Evolutionary conservation across 352 stramenopile genomes (phyloP), one percentile per base, ranked within the genome.

Genomic region (Globisporangium splendens): DNA sequence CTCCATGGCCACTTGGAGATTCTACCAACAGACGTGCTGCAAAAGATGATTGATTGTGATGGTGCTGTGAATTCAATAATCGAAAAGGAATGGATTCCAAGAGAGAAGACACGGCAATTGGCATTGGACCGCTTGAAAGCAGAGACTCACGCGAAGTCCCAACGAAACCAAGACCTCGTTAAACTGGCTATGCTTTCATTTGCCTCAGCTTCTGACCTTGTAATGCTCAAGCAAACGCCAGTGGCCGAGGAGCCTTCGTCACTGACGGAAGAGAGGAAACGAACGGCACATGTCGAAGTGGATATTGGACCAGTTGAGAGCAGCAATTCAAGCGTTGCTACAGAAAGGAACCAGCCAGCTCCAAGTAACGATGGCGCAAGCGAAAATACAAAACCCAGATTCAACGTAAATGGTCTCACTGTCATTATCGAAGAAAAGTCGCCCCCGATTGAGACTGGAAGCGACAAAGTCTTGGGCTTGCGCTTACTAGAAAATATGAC

Each of bases 1-100:
- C 50, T 91, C 28, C 70, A 86, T 24, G 74, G 68, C 0, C 81
- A 89, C 61, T 62, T 89, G 10, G 75, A 86, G 61, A 66, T 88
- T 11, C 52, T 89, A 1, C 72, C 81, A 10, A 62, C 72, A 0
- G 66, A 80, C 1, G 75, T 89, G 0, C 72, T 89, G 42, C 60
- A 75, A 46, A 69, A 62, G 22, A 91, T 91, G 77, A 53, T 88
- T 21, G 60, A 73, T 0, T 73, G 72, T 22, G 81, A 91, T 55
- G 71, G 70, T 24, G 20, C 39, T 5, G 75, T 78, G 11, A 88
- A 82, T 35, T 13, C 31, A 6, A 33, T 79, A 20, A 88, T 91
- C 41, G 66, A 70, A 46, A 73, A 61, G 10, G 66, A 89, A 54
- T 91, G 81, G 81, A 56, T 75, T 12, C 75, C 77, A 13, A 67